Evolutionary conservation across 2,329 filamentous ascomycete species (phyloP).

Genomic region (Aschersonia sp.): DNA sequence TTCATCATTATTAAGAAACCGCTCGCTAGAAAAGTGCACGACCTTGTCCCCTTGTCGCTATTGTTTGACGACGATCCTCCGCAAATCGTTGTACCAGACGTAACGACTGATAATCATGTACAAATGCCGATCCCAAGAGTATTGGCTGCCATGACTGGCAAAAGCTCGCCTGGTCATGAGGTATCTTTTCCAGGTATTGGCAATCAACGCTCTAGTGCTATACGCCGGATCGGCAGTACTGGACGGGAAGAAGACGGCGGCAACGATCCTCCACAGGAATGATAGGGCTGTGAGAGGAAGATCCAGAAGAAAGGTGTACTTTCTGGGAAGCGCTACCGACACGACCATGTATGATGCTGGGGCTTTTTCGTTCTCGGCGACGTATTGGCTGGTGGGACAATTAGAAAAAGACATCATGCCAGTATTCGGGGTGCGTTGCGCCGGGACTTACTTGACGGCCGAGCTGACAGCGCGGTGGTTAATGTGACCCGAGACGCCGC

Average conservation of each 20-base stretch:
- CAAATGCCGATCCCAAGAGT: constrained; percentile 23
- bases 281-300: constrained; percentile 21
- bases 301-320: constrained; percentile 22
- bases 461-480: constrained; percentile 24
- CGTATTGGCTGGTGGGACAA: constrained; percentile 11
- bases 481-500: constrained; percentile 23
- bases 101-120: constrained; percentile 24
- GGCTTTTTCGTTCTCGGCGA: constrained; percentile 12
- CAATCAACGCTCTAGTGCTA: constrained; percentile 16
- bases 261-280: constrained; percentile 12
- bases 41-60: too few relatives aligned
- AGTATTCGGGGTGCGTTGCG: background rate
- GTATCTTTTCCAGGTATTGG: constrained; percentile 21
- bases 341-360: constrained; percentile 20
- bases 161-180: constrained; percentile 20
- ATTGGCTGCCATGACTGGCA: constrained; percentile 21
- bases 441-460: constrained; percentile 17
- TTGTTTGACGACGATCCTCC: constrained; percentile 4
- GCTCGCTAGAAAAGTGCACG: too few relatives aligned
- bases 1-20: too few relatives aligned
- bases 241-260: constrained; percentile 8
- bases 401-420: background rate
- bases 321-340: constrained; percentile 18
- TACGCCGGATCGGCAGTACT: constrained; percentile 4
- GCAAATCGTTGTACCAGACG: constrained; percentile 22